Percentiles rank a stretch among this genome's conserved stretches.
These are phyloP conservation scores for Syzygium oleosum DNA, from an alignment of 345 rosid genomes.

Conservation along the genomic window DNA sequence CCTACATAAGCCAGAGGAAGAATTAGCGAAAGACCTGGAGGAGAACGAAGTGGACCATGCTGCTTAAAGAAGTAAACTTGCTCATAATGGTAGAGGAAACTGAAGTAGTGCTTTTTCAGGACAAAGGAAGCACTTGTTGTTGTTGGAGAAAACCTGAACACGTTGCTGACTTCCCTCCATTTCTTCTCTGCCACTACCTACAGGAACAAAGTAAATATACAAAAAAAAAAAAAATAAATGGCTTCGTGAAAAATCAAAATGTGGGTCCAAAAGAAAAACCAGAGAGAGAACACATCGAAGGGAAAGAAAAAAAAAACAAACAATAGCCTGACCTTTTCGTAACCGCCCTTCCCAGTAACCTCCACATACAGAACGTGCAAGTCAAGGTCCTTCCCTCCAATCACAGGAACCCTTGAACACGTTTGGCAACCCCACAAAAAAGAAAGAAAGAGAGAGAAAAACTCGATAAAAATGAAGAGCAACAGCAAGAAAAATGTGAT, in stretches of 20 bases:
- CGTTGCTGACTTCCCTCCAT: constrained; percentile 98
- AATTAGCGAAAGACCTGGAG: constrained; percentile 31
- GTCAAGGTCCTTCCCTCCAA: constrained; percentile 93
- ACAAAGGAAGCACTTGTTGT: constrained; percentile 98
- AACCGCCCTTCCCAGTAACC: constrained; percentile 81
- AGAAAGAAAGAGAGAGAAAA: neutral
- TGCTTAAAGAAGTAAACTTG: constrained; percentile 70
- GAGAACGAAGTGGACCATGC: constrained; percentile 52
- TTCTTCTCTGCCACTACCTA: constrained; percentile 96
- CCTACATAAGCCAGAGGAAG: neutral
- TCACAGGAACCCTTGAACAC: constrained; percentile 83
- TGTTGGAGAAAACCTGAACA: constrained; percentile 76
- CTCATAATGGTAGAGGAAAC: constrained; percentile 82
- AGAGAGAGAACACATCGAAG: neutral
- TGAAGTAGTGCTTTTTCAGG: constrained; percentile 73
- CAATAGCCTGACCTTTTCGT: constrained; percentile 51
- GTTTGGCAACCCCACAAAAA: neutral
- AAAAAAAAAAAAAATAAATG: neutral
- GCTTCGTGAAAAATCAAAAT: neutral
- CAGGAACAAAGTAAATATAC: neutral
- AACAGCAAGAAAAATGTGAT: neutral
- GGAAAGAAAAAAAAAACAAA: neutral
- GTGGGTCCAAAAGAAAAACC: neutral
- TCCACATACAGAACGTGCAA: constrained; percentile 86
- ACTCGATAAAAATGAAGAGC: neutral